These are phyloP conservation scores for Aquanectria penicillioides DNA, from an alignment of 2,329 filamentous ascomycete species.

Conservation along the genomic window DNA sequence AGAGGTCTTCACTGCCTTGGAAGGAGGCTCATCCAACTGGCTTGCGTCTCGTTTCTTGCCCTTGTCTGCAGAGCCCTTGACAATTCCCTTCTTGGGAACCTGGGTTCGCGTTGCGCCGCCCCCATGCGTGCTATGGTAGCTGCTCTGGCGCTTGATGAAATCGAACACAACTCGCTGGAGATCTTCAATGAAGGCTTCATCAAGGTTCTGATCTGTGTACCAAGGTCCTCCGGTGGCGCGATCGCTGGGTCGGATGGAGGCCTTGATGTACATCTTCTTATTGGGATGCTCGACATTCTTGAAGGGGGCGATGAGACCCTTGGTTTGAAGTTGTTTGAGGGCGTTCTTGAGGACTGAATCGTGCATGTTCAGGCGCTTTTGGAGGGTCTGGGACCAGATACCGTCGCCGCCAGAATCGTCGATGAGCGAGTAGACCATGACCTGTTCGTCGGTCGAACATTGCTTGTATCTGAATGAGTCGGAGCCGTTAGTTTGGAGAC, in stretches of 20 bases:
- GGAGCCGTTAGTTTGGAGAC: constrained; percentile 23
- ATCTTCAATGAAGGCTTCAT: constrained; percentile 86
- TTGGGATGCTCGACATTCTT: constrained; percentile 91
- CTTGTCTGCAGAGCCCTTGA: constrained; percentile 58
- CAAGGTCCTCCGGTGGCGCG: constrained; percentile 93
- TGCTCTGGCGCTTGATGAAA: constrained; percentile 77
- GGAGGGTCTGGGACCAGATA: constrained; percentile 90
- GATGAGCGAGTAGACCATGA: constrained; percentile 87
- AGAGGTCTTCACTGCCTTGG: constrained; percentile 42
- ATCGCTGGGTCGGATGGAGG: constrained; percentile 83
- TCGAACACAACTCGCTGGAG: constrained; percentile 79
- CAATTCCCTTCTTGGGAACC: constrained; percentile 65
- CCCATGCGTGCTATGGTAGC: constrained; percentile 63
- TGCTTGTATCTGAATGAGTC: constrained; percentile 61
- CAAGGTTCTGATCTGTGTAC: constrained; percentile 91
- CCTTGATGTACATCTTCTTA: constrained; percentile 96
- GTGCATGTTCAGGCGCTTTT: constrained; percentile 82
- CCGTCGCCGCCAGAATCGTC: constrained; percentile 86
- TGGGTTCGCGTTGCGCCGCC: constrained; percentile 49
- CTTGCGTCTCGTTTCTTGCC: constrained; percentile 63
- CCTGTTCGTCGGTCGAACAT: constrained; percentile 76
- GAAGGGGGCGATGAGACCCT: constrained; percentile 86
- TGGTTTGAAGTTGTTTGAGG: constrained; percentile 84
- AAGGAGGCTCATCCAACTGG: constrained; percentile 47
- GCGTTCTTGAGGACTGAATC: constrained; percentile 83